Evolutionary conservation across 164 flowering plant genomes (phyloP).

Genomic region (Vitis cinerea): DNA sequence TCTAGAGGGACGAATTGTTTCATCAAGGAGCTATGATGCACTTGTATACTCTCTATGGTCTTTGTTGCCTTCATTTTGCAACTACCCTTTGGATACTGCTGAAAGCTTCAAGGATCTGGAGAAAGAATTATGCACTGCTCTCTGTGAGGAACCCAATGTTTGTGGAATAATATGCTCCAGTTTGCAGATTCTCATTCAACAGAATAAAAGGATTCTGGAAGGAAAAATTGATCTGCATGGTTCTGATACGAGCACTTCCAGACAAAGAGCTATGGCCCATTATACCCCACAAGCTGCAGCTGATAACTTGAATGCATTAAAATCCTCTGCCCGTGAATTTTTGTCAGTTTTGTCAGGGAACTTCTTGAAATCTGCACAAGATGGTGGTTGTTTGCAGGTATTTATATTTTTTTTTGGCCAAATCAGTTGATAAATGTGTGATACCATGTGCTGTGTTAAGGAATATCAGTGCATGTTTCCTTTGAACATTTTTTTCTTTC

Average conservation of each 20-base stretch:
- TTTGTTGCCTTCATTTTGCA: conserved; percentile 90
- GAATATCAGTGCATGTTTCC: too few relatives aligned
- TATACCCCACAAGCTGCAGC: conserved; percentile 64
- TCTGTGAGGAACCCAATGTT: conserved; percentile 59
- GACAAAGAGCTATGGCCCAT: conserved; percentile 46
- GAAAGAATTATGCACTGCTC: conserved; percentile 42
- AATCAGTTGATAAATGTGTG: too few relatives aligned
- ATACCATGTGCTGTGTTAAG: too few relatives aligned
- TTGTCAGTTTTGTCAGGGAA: conserved; percentile 48
- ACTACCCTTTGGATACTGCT: conserved; percentile 85
- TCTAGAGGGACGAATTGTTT: conserved; percentile 54
- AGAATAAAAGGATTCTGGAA: conserved; percentile 60
- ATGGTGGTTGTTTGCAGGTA: conserved; percentile 91
- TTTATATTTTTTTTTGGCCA: neutral
- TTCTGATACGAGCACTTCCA: conserved; percentile 39
- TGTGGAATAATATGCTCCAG: conserved; percentile 84
- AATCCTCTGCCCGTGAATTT: conserved; percentile 54
- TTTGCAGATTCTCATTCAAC: conserved; percentile 78
- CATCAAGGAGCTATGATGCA: conserved; percentile 71
- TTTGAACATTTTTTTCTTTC: too few relatives aligned
- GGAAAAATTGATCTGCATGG: conserved; percentile 32
- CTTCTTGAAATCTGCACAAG: conserved; percentile 56
- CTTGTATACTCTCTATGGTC: conserved; percentile 85
- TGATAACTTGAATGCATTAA: conserved; percentile 57
- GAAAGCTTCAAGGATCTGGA: conserved; percentile 63